Evolutionary conservation across 1,139 yeast species (phyloP).

Genomic region (Debaryomyces fabryi): DNA sequence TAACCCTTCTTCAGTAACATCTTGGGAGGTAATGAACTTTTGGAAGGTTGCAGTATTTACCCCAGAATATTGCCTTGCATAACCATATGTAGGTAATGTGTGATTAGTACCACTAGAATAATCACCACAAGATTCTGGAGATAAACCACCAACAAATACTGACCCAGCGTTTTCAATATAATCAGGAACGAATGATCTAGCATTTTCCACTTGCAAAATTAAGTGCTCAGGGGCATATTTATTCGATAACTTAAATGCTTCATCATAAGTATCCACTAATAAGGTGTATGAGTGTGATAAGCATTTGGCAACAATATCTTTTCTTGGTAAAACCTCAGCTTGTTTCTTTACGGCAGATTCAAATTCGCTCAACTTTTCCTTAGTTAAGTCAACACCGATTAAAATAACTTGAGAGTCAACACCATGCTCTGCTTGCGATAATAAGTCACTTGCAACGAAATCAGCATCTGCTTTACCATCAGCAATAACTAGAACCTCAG

Average conservation of each 20-base stretch:
- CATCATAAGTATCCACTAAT: conserved; percentile 14
- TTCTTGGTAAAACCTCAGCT: conserved; percentile 87
- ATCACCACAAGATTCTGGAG: conserved; percentile 98
- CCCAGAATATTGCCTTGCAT: conserved; percentile 96
- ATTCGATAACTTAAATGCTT: conserved; percentile 66
- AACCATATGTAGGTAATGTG: conserved; percentile 96
- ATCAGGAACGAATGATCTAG: conserved; percentile 66
- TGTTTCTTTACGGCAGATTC: conserved; percentile 83
- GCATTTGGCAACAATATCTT: conserved; percentile 88
- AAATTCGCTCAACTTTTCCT: conserved; percentile 61
- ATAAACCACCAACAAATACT: conserved; percentile 91
- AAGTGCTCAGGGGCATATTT: conserved; percentile 96
- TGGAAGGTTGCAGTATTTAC: conserved; percentile 95
- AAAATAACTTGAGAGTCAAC: conserved; percentile 95
- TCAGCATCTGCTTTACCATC: conserved; percentile 88
- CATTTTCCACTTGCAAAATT: conserved; percentile 84
- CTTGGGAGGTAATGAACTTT: conserved; percentile 92
- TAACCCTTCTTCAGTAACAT: conserved; percentile 82
- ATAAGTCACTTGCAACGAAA: conserved; percentile 91
- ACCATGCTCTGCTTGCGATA: conserved; percentile 99
- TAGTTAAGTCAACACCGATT: conserved; percentile 74
- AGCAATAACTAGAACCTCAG: conserved; percentile 93
- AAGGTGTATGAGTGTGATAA: conserved; percentile 89
- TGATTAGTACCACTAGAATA: conserved; percentile 98
- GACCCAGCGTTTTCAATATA: conserved; percentile 92